These are phyloP conservation scores for Graphilbum sp. DNA, from an alignment of 2,329 filamentous ascomycete genomes.

Conservation along the genomic window DNA sequence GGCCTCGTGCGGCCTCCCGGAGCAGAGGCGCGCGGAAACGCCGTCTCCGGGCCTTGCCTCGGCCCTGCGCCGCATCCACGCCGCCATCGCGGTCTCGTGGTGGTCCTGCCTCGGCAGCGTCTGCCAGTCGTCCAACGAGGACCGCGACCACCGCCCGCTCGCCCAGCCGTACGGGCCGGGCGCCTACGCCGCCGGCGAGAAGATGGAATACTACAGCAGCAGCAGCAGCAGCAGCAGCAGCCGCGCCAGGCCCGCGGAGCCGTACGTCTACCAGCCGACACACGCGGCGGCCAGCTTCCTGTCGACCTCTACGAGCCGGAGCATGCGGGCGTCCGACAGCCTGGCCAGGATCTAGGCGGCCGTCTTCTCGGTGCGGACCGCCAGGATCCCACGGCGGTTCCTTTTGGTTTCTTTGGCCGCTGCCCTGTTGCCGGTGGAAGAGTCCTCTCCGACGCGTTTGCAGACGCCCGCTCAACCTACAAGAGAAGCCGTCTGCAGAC, in stretches of 20 bases:
- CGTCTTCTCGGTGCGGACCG: neutral
- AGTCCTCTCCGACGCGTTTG: too few species aligned
- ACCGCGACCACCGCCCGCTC: neutral
- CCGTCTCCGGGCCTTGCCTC: neutral
- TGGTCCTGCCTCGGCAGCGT: neutral
- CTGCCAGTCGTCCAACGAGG: neutral
- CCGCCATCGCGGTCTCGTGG: neutral
- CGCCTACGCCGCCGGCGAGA: neutral
- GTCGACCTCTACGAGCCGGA: conserved; percentile 22
- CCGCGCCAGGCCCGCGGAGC: conserved; percentile 4
- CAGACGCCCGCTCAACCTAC: too few species aligned
- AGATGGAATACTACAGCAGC: neutral
- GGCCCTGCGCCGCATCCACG: neutral
- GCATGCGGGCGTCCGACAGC: conserved; percentile 12
- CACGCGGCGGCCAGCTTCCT: conserved; percentile 25
- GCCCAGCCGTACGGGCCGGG: neutral
- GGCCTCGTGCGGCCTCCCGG: neutral
- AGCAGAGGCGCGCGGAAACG: too few species aligned
- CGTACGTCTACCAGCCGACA: conserved; percentile 18
- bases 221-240: neutral
- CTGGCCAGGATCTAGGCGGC: neutral
- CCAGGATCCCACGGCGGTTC: too few species aligned
- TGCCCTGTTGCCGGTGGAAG: too few species aligned
- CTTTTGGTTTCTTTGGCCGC: too few species aligned
- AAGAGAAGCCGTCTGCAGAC: too few species aligned